These are phyloP conservation scores for Fusarium sp. DNA, from an alignment of 2,329 filamentous ascomycete genomes.

Conservation along the genomic window DNA sequence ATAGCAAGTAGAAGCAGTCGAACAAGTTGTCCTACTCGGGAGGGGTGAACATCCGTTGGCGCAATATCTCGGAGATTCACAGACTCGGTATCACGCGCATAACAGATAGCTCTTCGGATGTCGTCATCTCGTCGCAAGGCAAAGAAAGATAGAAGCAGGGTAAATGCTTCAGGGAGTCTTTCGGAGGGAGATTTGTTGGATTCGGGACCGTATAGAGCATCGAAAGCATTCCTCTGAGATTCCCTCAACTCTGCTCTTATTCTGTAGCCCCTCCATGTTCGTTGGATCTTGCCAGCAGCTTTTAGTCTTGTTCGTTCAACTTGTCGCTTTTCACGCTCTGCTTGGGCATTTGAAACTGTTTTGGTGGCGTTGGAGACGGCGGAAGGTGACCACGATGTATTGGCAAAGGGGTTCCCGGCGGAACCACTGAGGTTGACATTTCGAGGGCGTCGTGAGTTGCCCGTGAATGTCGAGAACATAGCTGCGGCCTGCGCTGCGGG, in stretches of 20 bases:
- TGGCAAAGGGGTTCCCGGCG: slow-evolving; percentile 81
- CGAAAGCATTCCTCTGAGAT: slow-evolving; percentile 70
- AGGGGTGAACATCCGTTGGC: slow-evolving; percentile 45
- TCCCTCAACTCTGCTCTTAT: slow-evolving; percentile 69
- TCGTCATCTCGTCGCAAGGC: slow-evolving; percentile 59
- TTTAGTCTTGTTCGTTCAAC: slow-evolving; percentile 81
- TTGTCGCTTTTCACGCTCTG: slow-evolving; percentile 83
- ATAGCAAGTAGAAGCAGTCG: slow-evolving; percentile 53
- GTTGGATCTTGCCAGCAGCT: slow-evolving; percentile 80
- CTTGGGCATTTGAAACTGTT: slow-evolving; percentile 86
- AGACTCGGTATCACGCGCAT: slow-evolving; percentile 58
- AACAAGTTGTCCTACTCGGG: slow-evolving; percentile 52
- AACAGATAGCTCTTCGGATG: slow-evolving; percentile 58
- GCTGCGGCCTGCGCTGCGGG: slow-evolving; percentile 14
- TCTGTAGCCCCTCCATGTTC: slow-evolving; percentile 82
- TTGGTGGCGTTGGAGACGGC: slow-evolving; percentile 75
- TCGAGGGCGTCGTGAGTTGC: slow-evolving; percentile 83
- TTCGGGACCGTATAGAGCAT: slow-evolving; percentile 63
- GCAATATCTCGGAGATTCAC: slow-evolving; percentile 53
- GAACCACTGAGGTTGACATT: slow-evolving; percentile 96
- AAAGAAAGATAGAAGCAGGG: slow-evolving; percentile 64
- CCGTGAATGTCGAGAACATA: slow-evolving; percentile 95
- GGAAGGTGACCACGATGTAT: slow-evolving; percentile 67
- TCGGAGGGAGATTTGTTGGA: slow-evolving; percentile 49
- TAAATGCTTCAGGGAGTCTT: slow-evolving; percentile 56